These are phyloP conservation scores for Lactifluus echinatus DNA, from an alignment of 768 basidiomycete species.

Conservation along the genomic window DNA sequence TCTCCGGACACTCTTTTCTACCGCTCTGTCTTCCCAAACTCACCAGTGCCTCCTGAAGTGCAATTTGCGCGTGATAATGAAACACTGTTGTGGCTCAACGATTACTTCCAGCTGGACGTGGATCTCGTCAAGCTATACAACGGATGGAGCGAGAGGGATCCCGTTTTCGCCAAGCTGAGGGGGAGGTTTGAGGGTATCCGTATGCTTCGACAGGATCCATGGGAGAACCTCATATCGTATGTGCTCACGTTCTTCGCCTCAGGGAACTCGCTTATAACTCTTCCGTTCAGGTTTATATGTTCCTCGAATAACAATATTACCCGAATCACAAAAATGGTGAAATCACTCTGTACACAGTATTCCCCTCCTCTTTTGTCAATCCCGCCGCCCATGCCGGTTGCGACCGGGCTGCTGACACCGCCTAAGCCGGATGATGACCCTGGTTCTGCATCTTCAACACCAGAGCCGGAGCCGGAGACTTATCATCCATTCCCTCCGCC, in stretches of 20 bases:
- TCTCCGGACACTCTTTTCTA: constrained; percentile 57
- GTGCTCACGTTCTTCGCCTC: constrained; percentile 27
- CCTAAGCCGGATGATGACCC: constrained; percentile 9
- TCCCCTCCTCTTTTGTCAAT: constrained; percentile 59
- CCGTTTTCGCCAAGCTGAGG: constrained; percentile 58
- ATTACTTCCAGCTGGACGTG: constrained; percentile 85
- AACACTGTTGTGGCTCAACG: constrained; percentile 64
- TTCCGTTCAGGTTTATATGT: constrained; percentile 74
- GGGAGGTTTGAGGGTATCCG: constrained; percentile 72
- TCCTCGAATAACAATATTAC: constrained; percentile 95
- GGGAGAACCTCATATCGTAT: constrained; percentile 92
- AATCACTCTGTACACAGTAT: constrained; percentile 68
- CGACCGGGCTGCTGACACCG: constrained; percentile 28
- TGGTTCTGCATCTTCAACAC: constrained; percentile 3
- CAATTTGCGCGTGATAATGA: constrained; percentile 43
- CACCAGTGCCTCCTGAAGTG: constrained; percentile 29
- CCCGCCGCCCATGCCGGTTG: constrained; percentile 24
- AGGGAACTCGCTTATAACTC: not conserved
- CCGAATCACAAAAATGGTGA: constrained; percentile 91
- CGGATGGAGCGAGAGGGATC: constrained; percentile 66
- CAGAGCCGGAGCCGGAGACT: constrained; percentile 21
- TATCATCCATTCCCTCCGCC: constrained; percentile 88
- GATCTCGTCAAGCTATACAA: constrained; percentile 64
- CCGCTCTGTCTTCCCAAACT: constrained; percentile 52
- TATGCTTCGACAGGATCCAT: constrained; percentile 87